Percentiles rank a stretch among this genome's conserved stretches.
phyloP scores from a whole-genome alignment of 164 flowering plant genomes.

The Magnolia changhungtana region DNA sequence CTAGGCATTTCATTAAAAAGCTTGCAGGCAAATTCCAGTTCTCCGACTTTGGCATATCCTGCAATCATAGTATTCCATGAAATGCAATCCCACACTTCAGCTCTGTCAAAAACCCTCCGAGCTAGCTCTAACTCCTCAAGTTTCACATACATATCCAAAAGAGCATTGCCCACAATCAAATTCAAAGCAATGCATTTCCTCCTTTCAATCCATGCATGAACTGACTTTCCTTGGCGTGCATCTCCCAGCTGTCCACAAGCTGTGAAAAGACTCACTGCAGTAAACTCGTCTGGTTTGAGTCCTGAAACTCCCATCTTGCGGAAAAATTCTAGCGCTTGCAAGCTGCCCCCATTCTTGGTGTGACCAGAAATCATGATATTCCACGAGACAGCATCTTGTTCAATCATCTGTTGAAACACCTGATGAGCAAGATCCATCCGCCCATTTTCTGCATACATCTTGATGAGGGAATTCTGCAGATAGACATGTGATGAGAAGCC shows the following conservation, averaged over 20 bases:
- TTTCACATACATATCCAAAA: slow-evolving; percentile 59
- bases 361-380: slow-evolving; percentile 47
- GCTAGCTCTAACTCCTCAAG: slow-evolving; percentile 39
- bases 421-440: slow-evolving; percentile 27
- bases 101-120: slow-evolving; percentile 27
- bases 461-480: slow-evolving; percentile 45
- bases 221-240: slow-evolving; percentile 33
- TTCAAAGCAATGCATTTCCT: slow-evolving; percentile 20
- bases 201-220: slow-evolving; percentile 50
- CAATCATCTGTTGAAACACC: slow-evolving; percentile 29
- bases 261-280: slow-evolving; percentile 41
- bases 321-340: slow-evolving; percentile 34
- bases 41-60: slow-evolving; percentile 40
- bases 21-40: slow-evolving; percentile 30
- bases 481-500: slow-evolving; percentile 22
- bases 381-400: slow-evolving; percentile 35
- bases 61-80: slow-evolving; percentile 56
- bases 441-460: slow-evolving; percentile 38
- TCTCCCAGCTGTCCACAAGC: slow-evolving; percentile 35
- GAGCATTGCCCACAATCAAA: slow-evolving; percentile 43
- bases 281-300: slow-evolving; percentile 43
- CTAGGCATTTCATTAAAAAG: slow-evolving; percentile 38
- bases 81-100: slow-evolving; percentile 32
- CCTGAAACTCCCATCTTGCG: slow-evolving; percentile 31
- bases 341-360: slow-evolving; percentile 30